Percentiles rank a stretch among this genome's conserved stretches.
These are phyloP conservation scores for Russula ochroleuca DNA, from an alignment of 768 basidiomycete genomes.

Conservation along the genomic window DNA sequence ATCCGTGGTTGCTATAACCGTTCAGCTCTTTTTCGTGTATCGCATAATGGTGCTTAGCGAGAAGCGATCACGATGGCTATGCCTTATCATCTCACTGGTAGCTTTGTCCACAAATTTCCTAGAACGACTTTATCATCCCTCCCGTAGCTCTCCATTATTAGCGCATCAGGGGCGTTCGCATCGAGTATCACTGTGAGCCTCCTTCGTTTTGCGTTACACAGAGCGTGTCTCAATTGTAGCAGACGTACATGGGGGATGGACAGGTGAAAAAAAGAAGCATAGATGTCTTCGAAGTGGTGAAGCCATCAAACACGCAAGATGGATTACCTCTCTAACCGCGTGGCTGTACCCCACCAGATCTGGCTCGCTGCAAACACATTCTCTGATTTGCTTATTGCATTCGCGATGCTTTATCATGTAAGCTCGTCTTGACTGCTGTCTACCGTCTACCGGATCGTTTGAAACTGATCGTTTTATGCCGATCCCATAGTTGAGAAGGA, in stretches of 20 bases:
- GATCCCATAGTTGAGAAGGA: neutral
- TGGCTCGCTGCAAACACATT: constrained; percentile 11
- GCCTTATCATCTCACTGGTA: neutral
- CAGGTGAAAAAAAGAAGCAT: neutral
- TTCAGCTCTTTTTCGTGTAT: constrained; percentile 35
- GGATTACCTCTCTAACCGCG: neutral
- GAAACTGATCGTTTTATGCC: neutral
- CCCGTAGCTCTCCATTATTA: neutral
- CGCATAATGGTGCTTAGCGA: constrained; percentile 29
- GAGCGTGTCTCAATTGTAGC: neutral
- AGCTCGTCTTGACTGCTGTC: no score
- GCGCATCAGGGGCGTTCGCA: neutral
- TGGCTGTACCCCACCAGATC: neutral
- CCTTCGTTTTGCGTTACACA: neutral
- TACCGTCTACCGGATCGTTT: no score
- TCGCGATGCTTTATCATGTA: constrained; percentile 9
- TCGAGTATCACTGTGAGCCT: constrained; percentile 3
- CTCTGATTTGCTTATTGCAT: constrained; percentile 10
- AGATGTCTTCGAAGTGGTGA: neutral
- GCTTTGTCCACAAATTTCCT: neutral
- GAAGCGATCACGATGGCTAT: neutral
- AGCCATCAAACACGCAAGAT: neutral
- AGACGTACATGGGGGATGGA: neutral
- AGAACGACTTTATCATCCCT: neutral
- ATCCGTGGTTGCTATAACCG: constrained; percentile 29